Base-by-base conservation (phyloP, 2,329 filamentous ascomycete species). In the Lasiodiplodia hormozganensis region DNA sequence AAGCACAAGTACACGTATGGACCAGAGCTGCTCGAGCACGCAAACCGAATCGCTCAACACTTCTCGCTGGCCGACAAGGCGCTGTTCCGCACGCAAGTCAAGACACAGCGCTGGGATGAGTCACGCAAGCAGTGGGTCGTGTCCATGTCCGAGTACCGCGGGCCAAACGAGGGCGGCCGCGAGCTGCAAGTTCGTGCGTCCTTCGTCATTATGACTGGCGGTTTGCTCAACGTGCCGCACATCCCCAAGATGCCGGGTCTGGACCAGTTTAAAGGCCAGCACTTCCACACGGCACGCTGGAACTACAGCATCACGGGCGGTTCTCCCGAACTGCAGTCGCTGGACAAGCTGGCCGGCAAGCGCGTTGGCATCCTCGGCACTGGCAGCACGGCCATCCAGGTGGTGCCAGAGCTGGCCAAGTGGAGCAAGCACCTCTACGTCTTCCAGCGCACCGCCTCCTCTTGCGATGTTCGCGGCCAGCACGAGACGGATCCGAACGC, bases 31-130 rank as follows among this genome's bases (percentile, higher is more conserved):
- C 73, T 78, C 2, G 70, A 60, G 11, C 81, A 82, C 64, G 71
- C 80, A 12, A 66, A 78, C n/a, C 74, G 77, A 40, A 74, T 82
- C 14, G 72, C 72, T 4, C 72, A 76, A 38, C 74, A 73, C 62
- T 74, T 78, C 67, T 68, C 78, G 31, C 70, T 84, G 75, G 80
- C 81, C 57, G 88, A 86, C 71, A 79, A 83, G 16, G 89, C 89
- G 72, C 76, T 89, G 77, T 43, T 43, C 40, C 40, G 40, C 18
- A 43, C 12, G 12, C 40, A 14, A 7, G 40, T 18, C 3, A 43
- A 79, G 0, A 73, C 73, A 43, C 70, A 83, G 10, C 89, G 68
- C 86, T 88, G 86, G 86, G 79, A 86, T 68, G 83, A 84, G 0
- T 74, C 72, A 1, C 72, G 69, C 21, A 72, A 74, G 28, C 31